Conservation (phyloP, 2,329 filamentous ascomycete genomes). For the Colletotrichum gloeosporioides region DNA sequence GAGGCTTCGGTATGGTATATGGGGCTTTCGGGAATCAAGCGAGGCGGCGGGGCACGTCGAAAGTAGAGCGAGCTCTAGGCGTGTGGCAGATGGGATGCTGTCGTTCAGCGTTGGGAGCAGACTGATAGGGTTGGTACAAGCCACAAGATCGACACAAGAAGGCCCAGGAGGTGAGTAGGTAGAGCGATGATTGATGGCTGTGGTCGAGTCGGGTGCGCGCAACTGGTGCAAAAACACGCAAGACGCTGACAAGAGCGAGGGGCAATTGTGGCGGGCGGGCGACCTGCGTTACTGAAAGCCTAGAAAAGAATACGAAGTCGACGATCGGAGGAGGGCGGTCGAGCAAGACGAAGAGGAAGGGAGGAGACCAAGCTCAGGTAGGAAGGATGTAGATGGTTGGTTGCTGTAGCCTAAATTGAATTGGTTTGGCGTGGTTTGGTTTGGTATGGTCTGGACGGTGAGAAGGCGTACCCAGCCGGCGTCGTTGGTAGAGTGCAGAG, state of each 20-base stretch:
- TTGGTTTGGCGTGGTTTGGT: neutral
- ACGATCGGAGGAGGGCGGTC: neutral
- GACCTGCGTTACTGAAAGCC: neutral
- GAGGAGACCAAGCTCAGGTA: neutral
- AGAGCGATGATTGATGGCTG: neutral
- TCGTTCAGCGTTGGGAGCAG: neutral
- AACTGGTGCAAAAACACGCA: constrained; percentile 9
- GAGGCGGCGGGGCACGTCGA: constrained; percentile 13
- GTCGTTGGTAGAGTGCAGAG: neutral
- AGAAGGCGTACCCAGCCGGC: neutral
- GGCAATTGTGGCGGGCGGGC: neutral
- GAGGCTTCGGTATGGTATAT: neutral
- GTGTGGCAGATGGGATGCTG: neutral
- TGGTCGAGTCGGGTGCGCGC: neutral
- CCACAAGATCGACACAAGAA: neutral
- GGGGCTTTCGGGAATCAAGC: neutral
- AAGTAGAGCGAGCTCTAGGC: neutral
- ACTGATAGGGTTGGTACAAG: neutral
- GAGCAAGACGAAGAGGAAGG: neutral
- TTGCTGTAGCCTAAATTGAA: neutral
- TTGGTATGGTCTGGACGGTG: neutral
- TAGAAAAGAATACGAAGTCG: neutral
- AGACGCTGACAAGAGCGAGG: neutral
- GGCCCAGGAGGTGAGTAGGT: neutral
- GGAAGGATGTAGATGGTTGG: neutral